Evolutionary conservation across 768 basidiomycete species (phyloP), one percentile per base, ranked within the genome.

Genomic region (Lentinula detonsa): DNA sequence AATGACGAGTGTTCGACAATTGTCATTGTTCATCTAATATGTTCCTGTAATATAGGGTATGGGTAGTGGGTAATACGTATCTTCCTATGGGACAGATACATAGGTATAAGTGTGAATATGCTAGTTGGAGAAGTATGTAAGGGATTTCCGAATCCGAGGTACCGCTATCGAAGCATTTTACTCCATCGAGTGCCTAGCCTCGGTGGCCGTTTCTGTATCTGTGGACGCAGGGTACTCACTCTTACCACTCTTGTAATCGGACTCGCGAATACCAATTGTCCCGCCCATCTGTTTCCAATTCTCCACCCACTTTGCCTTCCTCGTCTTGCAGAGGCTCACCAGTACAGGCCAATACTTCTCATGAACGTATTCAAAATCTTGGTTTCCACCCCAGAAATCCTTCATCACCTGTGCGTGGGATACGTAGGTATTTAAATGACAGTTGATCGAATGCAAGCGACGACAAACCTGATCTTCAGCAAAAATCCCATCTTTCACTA

Each of bases 281-380:
- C 79, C 90, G 2, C 93, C 94, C 21, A 88, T 74, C 56, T 74
- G 71, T 49, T 76, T 76, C 94, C 94, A 96, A 42, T 76, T 80
- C 50, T 79, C 77, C 64, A 80, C 74, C 80, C 84, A 82, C 16
- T 52, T 68, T 42, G 75, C 72, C 54, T 77, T 75, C 46, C 84
- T 79, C 61, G 80, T 76, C 9, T 81, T 77, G 62, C 84, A 82
- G 67, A 86, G 71, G 61, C 76, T 68, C 0, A 88, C 72, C 35
- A 95, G 75, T 2, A 79, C 78, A 0, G 82, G 79, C 89, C 91
- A 95, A 69, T 92, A 95, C 60, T 80, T 79, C 39, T 81, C 80
- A 67, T 95, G 93, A 1, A 79, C 78, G 68, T 93, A 95, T 60
- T 82, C 80, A 65, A 95, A 90, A 40, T 85, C 76, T 42, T 77